Evolutionary conservation across 1,284 basidiomycete genomes (phyloP).

Genomic region (Sporisorium graminicola): DNA sequence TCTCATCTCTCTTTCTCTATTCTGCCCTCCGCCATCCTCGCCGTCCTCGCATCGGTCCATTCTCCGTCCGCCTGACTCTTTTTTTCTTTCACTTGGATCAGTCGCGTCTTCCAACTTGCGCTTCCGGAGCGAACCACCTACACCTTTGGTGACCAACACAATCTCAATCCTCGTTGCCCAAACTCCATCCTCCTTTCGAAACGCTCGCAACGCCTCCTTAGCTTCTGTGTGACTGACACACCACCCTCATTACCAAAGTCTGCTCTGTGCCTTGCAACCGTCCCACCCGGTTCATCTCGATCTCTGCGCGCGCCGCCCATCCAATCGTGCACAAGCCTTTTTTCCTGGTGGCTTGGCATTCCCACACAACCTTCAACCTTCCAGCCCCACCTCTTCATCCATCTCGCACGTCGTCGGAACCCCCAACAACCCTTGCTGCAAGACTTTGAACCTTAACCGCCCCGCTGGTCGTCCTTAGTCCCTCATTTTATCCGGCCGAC

Average conservation of each 20-base stretch:
- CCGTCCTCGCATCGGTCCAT: neutral
- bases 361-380: neutral
- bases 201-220: neutral
- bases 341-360: constrained; percentile 2
- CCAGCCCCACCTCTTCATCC: constrained; percentile 2
- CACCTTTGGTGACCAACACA: neutral
- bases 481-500: neutral
- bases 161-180: neutral
- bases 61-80: neutral
- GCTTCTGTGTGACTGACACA: neutral
- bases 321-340: too few relatives aligned
- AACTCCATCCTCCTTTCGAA: neutral
- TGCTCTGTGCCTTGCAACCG: neutral
- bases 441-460: neutral
- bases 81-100: neutral
- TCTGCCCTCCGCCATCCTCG: too few relatives aligned
- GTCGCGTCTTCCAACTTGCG: too few relatives aligned
- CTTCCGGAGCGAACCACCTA: neutral
- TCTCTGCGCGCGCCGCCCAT: neutral
- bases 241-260: neutral
- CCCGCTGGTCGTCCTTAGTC: neutral
- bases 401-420: neutral
- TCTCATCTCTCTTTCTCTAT: neutral
- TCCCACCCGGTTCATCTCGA: constrained; percentile 3
- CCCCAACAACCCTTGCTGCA: neutral